Conservation (phyloP, 164 flowering plant species). For the Umbilicus rupestris region DNA sequence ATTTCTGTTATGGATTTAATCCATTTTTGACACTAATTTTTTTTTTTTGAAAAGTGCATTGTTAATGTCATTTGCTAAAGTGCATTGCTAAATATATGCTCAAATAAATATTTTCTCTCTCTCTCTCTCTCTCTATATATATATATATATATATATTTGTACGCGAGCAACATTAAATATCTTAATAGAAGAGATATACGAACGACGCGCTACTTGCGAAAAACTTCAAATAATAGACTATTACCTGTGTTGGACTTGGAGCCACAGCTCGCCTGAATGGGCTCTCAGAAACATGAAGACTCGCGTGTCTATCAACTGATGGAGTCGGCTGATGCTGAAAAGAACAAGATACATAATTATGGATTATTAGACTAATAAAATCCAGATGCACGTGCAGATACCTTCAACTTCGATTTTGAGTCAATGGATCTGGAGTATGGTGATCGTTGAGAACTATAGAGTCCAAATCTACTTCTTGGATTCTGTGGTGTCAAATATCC, state of each 20-base stretch:
- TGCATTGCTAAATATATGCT: too few relatives aligned
- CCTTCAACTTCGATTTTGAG: slow-evolving; percentile 57
- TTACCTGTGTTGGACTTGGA: neutral
- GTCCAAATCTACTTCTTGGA: slow-evolving; percentile 48
- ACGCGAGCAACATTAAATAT: neutral
- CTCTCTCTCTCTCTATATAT: too few relatives aligned
- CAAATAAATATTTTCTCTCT: too few relatives aligned
- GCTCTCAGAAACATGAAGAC: slow-evolving; percentile 4
- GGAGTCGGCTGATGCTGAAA: slow-evolving; percentile 6
- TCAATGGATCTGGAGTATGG: slow-evolving; percentile 65
- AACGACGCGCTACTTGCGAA: neutral
- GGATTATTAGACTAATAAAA: neutral
- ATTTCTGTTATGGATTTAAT: too few relatives aligned
- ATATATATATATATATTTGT: too few relatives aligned
- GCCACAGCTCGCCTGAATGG: neutral
- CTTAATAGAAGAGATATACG: neutral
- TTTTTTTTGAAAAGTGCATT: too few relatives aligned
- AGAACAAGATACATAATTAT: neutral
- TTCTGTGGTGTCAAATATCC: slow-evolving; percentile 55
- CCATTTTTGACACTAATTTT: too few relatives aligned
- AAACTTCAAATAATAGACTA: neutral
- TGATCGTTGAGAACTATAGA: slow-evolving; percentile 56
- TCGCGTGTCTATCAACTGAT: neutral
- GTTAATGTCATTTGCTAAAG: too few relatives aligned
- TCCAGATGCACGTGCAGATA: slow-evolving; percentile 11